Percentiles rank a stretch among this genome's conserved stretches.
Conservation (phyloP, 495 filamentous ascomycete species). For the Xanthoparmelia taractica region DNA sequence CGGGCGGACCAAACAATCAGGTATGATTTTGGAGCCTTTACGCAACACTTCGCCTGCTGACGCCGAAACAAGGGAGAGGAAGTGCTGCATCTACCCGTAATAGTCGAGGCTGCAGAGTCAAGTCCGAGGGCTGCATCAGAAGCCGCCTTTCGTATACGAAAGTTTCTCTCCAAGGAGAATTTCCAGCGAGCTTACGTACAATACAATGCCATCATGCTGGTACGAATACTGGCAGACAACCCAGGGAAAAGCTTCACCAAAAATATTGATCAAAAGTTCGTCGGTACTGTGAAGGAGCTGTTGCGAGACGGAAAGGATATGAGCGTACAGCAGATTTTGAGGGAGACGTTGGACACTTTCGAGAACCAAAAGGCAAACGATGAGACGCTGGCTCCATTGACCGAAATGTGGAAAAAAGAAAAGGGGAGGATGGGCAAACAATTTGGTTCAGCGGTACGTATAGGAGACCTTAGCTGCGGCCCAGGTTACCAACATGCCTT, state of each 20-base stretch:
- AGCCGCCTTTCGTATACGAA: conserved; percentile 68
- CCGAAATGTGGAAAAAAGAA: conserved; percentile 87
- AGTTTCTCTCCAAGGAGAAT: conserved; percentile 66
- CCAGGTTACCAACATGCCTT: conserved; percentile 23
- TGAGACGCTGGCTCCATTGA: conserved; percentile 55
- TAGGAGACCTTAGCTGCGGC: background rate
- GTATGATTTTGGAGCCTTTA: conserved; percentile 37
- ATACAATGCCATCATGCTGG: conserved; percentile 95
- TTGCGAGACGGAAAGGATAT: conserved; percentile 63
- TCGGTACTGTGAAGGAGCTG: conserved; percentile 64
- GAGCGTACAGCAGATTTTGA: conserved; percentile 71
- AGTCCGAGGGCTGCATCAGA: conserved; percentile 76
- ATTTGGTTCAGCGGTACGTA: conserved; percentile 10
- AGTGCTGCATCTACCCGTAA: conserved; percentile 84
- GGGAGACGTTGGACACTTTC: conserved; percentile 75
- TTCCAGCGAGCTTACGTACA: conserved; percentile 58
- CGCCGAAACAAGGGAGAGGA: conserved; percentile 60
- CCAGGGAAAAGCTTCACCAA: conserved; percentile 82
- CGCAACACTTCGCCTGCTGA: conserved; percentile 13
- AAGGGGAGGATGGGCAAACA: conserved; percentile 52
- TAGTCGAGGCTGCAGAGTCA: conserved; percentile 92
- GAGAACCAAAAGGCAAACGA: conserved; percentile 62
- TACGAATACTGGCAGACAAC: conserved; percentile 87
- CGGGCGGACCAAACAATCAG: conserved; percentile 53
- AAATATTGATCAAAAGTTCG: conserved; percentile 77